Conservation (phyloP, 306 rosid genomes). For the Hylodesmum podocarpum region DNA sequence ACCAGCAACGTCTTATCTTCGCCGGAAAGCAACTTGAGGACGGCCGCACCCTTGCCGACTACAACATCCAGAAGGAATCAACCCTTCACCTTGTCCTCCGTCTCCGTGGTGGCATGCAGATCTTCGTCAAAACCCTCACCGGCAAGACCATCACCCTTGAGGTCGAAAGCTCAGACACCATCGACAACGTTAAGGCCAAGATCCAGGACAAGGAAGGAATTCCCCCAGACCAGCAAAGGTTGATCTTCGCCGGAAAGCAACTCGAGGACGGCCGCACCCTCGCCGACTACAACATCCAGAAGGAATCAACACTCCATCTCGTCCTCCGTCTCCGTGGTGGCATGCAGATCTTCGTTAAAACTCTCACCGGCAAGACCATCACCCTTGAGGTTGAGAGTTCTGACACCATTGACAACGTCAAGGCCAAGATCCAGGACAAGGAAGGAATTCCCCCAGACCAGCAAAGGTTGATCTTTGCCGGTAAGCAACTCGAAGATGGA, state of each 20-base stretch:
- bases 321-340: conserved; percentile 77
- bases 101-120: conserved; percentile 81
- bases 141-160: conserved; percentile 70
- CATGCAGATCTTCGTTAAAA: conserved; percentile 69
- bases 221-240: conserved; percentile 73
- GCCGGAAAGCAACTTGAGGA: conserved; percentile 78
- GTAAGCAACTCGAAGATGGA: conserved; percentile 63
- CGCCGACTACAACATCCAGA: conserved; percentile 69
- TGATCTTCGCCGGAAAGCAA: conserved; percentile 74
- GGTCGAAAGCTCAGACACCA: conserved; percentile 64
- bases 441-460: conserved; percentile 75
- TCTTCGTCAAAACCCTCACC: conserved; percentile 63
- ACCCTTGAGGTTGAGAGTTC: conserved; percentile 67
- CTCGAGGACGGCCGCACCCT: conserved; percentile 68
- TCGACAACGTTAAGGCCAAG: conserved; percentile 70
- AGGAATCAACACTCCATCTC: conserved; percentile 70
- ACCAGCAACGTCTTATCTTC: conserved; percentile 66
- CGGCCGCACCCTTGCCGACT: conserved; percentile 68
- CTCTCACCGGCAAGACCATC: conserved; percentile 58
- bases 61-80: conserved; percentile 74
- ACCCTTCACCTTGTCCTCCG: conserved; percentile 73
- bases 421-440: conserved; percentile 74
- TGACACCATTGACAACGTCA: conserved; percentile 64
- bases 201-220: conserved; percentile 79
- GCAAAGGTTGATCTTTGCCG: conserved; percentile 73